Base-by-base conservation (phyloP, 208 protist species). In the Wallacemonas rigidus region DNA sequence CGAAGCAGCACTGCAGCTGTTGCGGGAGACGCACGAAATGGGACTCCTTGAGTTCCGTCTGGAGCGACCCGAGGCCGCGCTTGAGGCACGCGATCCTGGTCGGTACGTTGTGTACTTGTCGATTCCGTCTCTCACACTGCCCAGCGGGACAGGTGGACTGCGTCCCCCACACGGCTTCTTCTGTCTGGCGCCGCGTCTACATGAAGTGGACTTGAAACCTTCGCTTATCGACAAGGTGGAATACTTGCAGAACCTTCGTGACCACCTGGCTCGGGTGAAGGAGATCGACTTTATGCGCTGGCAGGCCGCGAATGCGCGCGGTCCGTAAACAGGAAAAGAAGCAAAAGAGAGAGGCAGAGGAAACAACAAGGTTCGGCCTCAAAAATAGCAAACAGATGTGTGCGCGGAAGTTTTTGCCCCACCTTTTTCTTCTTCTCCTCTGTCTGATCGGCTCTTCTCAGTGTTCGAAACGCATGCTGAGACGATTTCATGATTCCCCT, bases 11-110 rank as follows among this genome's bases (percentile, higher is more conserved):
- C 40, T 84, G 7, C 48, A 80, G 55, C 61, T 81, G 4, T 63
- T 92, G n/a, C 61, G 78, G 0, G 40, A 71, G 2, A 85, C 88
- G 77, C 82, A 79, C 60, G 76, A 80, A 38, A 70, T 75, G 44
- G 76, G 81, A 12, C 71, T 76, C 4, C 1, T 61, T 8, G 56
- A 62, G 56, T 62, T 36, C 38, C 56, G 43, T 15, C 56, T 62
- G 17, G 56, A 62, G 15, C 15, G 56, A 1, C 56, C 56, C 36
- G 8, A 62, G 38, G 56, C 15, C 17, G 53, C 53, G 15, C 53
- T 57, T 5, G 53, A 6, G 15, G 36, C 56, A 5, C 56, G 56
- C 6, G 56, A 62, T 43, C 36, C 15, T 8, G 36, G 74, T 35
- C 4, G 2, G 9, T 14, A 75, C 36, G 61, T 58, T 8, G 71